A percentile compares a stretch with the other conserved stretches of the same genome.
These are phyloP conservation scores for Hysterangium stoloniferum DNA, from an alignment of 768 basidiomycete genomes.

Conservation along the genomic window DNA sequence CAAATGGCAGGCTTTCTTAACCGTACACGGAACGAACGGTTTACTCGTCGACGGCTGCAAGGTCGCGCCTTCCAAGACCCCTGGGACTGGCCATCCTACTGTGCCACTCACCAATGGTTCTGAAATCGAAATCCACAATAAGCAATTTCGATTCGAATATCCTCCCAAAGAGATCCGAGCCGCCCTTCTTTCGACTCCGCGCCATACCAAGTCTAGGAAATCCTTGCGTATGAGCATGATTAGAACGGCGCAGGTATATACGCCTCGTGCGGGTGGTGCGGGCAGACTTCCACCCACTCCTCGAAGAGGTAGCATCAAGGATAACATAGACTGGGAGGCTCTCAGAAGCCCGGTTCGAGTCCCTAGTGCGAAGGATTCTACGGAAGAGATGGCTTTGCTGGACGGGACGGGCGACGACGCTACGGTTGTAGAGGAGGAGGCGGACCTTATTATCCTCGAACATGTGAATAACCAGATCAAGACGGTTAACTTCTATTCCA, in stretches of 20 bases:
- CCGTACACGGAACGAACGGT: slow-evolving; percentile 52
- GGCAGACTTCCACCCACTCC: neutral
- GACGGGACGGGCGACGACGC: slow-evolving; percentile 56
- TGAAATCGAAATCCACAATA: slow-evolving; percentile 58
- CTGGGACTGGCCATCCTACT: slow-evolving; percentile 34
- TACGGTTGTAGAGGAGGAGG: slow-evolving; percentile 60
- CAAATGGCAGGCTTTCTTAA: slow-evolving; percentile 51
- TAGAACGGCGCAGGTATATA: slow-evolving; percentile 64
- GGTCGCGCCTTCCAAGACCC: slow-evolving; percentile 40
- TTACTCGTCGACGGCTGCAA: slow-evolving; percentile 54
- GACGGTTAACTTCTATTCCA: neutral
- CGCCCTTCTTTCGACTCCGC: slow-evolving; percentile 42
- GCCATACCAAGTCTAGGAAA: slow-evolving; percentile 32
- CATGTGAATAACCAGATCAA: slow-evolving; percentile 36
- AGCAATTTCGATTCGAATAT: slow-evolving; percentile 65
- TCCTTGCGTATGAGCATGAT: slow-evolving; percentile 70
- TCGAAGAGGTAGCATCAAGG: neutral
- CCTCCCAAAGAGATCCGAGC: slow-evolving; percentile 65
- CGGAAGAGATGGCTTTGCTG: slow-evolving; percentile 44
- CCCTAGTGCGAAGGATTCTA: slow-evolving; percentile 33
- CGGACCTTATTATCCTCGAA: slow-evolving; percentile 65
- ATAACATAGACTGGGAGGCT: slow-evolving; percentile 2
- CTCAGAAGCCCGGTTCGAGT: slow-evolving; percentile 3
- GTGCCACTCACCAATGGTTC: slow-evolving; percentile 62
- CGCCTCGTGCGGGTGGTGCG: slow-evolving; percentile 51